These are phyloP conservation scores for Saturnispora silvae DNA, from an alignment of 805 yeast genomes.

Conservation along the genomic window DNA sequence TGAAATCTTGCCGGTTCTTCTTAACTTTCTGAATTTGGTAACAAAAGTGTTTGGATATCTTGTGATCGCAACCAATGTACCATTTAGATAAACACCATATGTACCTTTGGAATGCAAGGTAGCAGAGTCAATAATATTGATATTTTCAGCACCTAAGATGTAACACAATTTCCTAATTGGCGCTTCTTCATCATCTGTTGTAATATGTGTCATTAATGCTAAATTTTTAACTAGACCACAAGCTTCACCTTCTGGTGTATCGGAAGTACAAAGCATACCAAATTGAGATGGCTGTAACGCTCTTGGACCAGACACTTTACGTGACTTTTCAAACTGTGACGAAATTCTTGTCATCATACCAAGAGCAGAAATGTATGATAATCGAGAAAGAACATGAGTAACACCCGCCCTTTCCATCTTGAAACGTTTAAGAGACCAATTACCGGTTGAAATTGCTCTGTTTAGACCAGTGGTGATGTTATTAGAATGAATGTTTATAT, in stretches of 20 bases:
- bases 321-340: slow-evolving; percentile 95
- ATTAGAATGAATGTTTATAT: slow-evolving; percentile 83
- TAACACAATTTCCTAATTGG: slow-evolving; percentile 74
- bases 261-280: slow-evolving; percentile 97
- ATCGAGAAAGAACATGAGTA: slow-evolving; percentile 85
- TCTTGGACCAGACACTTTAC: slow-evolving; percentile 98
- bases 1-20: slow-evolving; percentile 78
- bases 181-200: slow-evolving; percentile 93
- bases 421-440: slow-evolving; percentile 97
- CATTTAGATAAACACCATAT: slow-evolving; percentile 81
- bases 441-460: slow-evolving; percentile 96
- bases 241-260: slow-evolving; percentile 99
- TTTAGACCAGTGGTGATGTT: slow-evolving; percentile 91
- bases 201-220: slow-evolving; percentile 97
- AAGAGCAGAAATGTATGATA: slow-evolving; percentile 86
- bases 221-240: slow-evolving; percentile 96
- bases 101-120: slow-evolving; percentile 68
- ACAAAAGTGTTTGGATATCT: slow-evolving; percentile 82
- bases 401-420: slow-evolving; percentile 99
- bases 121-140: slow-evolving; percentile 70
- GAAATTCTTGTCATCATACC: slow-evolving; percentile 99
- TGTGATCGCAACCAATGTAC: slow-evolving; percentile 88
- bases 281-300: slow-evolving; percentile 98
- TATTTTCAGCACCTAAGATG: slow-evolving; percentile 82
- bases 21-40: slow-evolving; percentile 58